These are phyloP conservation scores for Pestalotiopsis sp. DNA, from an alignment of 2,329 filamentous ascomycete species.

Conservation along the genomic window DNA sequence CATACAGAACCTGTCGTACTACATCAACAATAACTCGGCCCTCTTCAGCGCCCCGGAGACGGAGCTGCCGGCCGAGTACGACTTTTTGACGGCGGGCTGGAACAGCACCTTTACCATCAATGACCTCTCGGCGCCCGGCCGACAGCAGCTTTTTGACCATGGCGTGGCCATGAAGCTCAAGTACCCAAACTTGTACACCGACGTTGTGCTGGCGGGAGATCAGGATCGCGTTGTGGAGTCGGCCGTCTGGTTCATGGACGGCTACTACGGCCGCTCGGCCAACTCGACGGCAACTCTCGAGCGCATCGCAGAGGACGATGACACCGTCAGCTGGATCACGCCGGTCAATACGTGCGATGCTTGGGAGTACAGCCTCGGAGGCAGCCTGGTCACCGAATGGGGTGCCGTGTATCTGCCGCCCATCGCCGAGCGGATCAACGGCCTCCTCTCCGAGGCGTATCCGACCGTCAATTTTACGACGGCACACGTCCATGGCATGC, in stretches of 20 bases:
- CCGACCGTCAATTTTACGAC: slow-evolving; percentile 21
- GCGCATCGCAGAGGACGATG: slow-evolving; percentile 16
- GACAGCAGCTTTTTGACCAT: slow-evolving; percentile 25
- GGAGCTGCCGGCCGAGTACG: slow-evolving; percentile 17
- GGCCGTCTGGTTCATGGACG: slow-evolving; percentile 24
- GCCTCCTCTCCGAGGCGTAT: slow-evolving; percentile 16
- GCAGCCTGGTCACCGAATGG: slow-evolving; percentile 15
- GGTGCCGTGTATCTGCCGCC: slow-evolving; percentile 23
- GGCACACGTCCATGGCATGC: slow-evolving; percentile 21
- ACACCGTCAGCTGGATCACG: slow-evolving; percentile 25
- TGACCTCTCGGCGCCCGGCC: slow-evolving; percentile 21
- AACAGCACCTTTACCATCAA: slow-evolving; percentile 21
- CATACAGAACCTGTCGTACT: slow-evolving; percentile 20
- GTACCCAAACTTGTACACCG: slow-evolving; percentile 21
- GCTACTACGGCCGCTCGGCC: slow-evolving; percentile 21
- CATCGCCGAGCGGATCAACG: slow-evolving; percentile 22
- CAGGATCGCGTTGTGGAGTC: slow-evolving; percentile 25
- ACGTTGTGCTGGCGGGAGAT: slow-evolving; percentile 21
- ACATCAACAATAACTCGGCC: slow-evolving; percentile 22
- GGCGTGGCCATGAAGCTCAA: slow-evolving; percentile 20
- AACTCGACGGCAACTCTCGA: slow-evolving; percentile 20
- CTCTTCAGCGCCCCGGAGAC: slow-evolving; percentile 19
- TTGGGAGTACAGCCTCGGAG: slow-evolving; percentile 19
- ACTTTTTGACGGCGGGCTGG: slow-evolving; percentile 21
- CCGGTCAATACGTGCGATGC: slow-evolving; percentile 20